Percentiles rank a stretch among this genome's conserved stretches.
Conservation (phyloP, 768 basidiomycete genomes). For the Tremella mesenterica region DNA sequence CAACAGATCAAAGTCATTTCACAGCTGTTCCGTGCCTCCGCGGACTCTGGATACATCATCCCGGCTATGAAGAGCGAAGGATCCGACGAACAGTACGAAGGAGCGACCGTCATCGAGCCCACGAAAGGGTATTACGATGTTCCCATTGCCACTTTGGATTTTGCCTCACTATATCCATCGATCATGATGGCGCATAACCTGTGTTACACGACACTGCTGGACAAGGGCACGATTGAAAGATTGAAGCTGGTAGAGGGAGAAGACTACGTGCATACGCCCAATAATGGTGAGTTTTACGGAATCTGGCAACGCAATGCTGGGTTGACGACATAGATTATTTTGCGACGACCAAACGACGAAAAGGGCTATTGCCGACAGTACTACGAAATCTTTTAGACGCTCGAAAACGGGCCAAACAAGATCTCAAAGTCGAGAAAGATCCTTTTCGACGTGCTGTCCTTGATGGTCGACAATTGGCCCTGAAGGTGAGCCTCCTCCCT, state of each 20-base stretch:
- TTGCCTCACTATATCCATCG: conserved; percentile 95
- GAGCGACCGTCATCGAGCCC: conserved; percentile 97
- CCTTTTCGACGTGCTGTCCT: conserved; percentile 94
- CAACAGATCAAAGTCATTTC: conserved; percentile 99
- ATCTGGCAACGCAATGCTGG: neutral
- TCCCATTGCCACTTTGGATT: conserved; percentile 96
- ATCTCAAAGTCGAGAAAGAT: conserved; percentile 92
- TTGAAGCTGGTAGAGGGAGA: conserved; percentile 68
- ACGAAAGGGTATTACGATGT: conserved; percentile 90
- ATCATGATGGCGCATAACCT: conserved; percentile 99
- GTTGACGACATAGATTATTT: conserved; percentile 63
- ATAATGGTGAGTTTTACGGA: conserved; percentile 60
- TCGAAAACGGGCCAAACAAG: conserved; percentile 87
- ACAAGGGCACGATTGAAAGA: conserved; percentile 66
- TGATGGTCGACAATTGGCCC: conserved; percentile 90
- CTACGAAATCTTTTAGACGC: conserved; percentile 88
- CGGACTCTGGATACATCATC: conserved; percentile 80
- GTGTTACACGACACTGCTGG: conserved; percentile 93
- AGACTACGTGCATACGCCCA: conserved; percentile 91
- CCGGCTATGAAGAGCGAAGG: conserved; percentile 81
- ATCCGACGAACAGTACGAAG: conserved; percentile 93
- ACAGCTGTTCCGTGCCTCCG: conserved; percentile 86
- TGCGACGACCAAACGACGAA: conserved; percentile 60
- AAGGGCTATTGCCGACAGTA: conserved; percentile 83
- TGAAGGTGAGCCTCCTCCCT: conserved; percentile 58